These are phyloP conservation scores for Cercis canadensis DNA, from an alignment of 306 rosid species.

Conservation along the genomic window DNA sequence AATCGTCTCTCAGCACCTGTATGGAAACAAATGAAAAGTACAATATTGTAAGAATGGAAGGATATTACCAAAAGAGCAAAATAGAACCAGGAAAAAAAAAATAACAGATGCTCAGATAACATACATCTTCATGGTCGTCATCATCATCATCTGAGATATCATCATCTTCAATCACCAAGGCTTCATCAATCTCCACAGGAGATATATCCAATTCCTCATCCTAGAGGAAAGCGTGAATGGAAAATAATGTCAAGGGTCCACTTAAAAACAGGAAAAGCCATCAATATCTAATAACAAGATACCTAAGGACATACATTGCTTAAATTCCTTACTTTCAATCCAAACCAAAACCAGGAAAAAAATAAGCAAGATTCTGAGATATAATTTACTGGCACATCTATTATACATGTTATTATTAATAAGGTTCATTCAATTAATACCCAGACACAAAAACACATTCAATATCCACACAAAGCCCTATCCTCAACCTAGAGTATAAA, in stretches of 20 bases:
- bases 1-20: slow-evolving; percentile 90
- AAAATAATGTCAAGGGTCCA: not conserved
- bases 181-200: slow-evolving; percentile 92
- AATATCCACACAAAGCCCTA: too few species aligned
- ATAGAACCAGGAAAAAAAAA: not conserved
- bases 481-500: too few species aligned
- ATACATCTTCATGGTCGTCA: slow-evolving; percentile 95
- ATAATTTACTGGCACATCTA: too few species aligned
- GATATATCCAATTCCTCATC: slow-evolving; percentile 93
- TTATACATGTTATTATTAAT: too few species aligned
- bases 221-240: slow-evolving; percentile 41
- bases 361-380: too few species aligned
- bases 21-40: slow-evolving; percentile 18
- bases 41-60: slow-evolving; percentile 1
- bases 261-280: not conserved
- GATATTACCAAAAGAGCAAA: not conserved
- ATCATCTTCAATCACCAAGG: slow-evolving; percentile 94
- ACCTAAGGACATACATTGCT: slow-evolving; percentile 10
- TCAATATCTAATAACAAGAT: not conserved
- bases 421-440: too few species aligned
- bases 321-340: slow-evolving; percentile 2
- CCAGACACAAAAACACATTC: too few species aligned
- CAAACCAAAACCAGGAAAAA: not conserved
- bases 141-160: slow-evolving; percentile 98
- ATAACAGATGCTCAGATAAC: slow-evolving; percentile 25